Conservation (phyloP, 306 rosid species). For the Pyrus betulifolia region DNA sequence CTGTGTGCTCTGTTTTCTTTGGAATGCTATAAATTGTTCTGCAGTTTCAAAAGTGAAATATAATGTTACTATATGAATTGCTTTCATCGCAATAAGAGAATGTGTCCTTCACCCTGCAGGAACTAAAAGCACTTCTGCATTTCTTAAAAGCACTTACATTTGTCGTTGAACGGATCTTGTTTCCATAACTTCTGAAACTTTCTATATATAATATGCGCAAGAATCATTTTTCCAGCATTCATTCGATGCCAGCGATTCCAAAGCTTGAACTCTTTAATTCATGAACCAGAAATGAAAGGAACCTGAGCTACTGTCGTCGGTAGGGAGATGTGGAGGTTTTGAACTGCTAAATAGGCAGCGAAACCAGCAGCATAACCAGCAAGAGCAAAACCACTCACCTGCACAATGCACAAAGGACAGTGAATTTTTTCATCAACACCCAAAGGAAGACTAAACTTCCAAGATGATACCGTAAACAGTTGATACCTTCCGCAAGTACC, state of each 20-base stretch:
- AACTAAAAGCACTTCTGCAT: background rate
- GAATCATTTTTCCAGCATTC: background rate
- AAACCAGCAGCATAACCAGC: conserved; percentile 94
- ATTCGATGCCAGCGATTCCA: background rate
- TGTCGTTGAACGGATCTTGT: background rate
- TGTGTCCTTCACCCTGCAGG: background rate
- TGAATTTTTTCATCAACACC: background rate
- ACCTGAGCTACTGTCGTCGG: conserved; percentile 67
- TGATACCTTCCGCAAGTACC: conserved; percentile 84
- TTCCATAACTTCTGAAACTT: background rate
- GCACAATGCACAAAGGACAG: conserved; percentile 14
- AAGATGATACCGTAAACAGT: background rate
- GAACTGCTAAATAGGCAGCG: conserved; percentile 60
- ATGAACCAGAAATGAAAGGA: conserved; percentile 66
- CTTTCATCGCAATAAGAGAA: background rate
- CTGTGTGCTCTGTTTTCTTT: background rate
- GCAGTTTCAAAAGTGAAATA: background rate
- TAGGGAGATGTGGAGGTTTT: conserved; percentile 50
- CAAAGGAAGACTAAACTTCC: background rate
- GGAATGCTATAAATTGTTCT: background rate
- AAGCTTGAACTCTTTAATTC: conserved; percentile 9
- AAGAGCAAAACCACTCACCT: conserved; percentile 92
- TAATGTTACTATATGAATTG: background rate
- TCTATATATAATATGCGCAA: background rate
- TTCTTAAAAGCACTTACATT: background rate